These are phyloP conservation scores for Adenanthera pavonina DNA, from an alignment of 306 rosid genomes.

Conservation along the genomic window DNA sequence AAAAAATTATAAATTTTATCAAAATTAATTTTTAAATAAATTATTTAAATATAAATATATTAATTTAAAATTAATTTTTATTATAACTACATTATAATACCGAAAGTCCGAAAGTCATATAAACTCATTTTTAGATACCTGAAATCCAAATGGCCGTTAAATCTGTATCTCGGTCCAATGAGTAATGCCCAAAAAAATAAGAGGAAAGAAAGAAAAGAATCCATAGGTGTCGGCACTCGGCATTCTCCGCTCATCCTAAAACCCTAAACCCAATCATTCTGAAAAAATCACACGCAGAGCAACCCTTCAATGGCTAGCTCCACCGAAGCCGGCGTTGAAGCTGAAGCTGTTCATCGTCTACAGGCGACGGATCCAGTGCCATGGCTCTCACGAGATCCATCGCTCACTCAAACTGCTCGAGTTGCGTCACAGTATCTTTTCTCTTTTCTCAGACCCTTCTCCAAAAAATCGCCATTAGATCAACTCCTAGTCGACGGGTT, in stretches of 20 bases:
- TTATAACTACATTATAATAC: too few relatives aligned
- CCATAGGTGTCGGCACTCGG: neutral
- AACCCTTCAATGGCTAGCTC: conserved; percentile 45
- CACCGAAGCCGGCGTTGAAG: conserved; percentile 50
- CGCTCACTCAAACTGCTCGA: conserved; percentile 68
- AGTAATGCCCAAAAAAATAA: too few relatives aligned
- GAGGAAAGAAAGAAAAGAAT: neutral
- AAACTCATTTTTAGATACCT: too few relatives aligned
- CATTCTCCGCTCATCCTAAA: conserved; percentile 37
- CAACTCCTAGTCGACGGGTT: conserved; percentile 76
- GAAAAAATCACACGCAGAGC: neutral
- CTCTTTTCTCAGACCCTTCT: conserved; percentile 66
- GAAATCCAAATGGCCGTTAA: too few relatives aligned
- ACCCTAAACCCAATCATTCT: conserved; percentile 59
- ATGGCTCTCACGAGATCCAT: conserved; percentile 58
- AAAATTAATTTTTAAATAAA: too few relatives aligned
- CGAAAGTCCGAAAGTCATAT: too few relatives aligned
- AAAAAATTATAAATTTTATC: too few relatives aligned
- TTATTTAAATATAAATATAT: too few relatives aligned
- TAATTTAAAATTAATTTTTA: too few relatives aligned
- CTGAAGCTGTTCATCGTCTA: conserved; percentile 66
- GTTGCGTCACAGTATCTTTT: conserved; percentile 70
- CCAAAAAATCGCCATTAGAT: conserved; percentile 73
- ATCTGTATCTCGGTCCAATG: too few relatives aligned
- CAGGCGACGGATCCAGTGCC: conserved; percentile 62